phyloP scores from a whole-genome alignment of 2,329 filamentous ascomycete genomes.

The Seiridium unicorne region DNA sequence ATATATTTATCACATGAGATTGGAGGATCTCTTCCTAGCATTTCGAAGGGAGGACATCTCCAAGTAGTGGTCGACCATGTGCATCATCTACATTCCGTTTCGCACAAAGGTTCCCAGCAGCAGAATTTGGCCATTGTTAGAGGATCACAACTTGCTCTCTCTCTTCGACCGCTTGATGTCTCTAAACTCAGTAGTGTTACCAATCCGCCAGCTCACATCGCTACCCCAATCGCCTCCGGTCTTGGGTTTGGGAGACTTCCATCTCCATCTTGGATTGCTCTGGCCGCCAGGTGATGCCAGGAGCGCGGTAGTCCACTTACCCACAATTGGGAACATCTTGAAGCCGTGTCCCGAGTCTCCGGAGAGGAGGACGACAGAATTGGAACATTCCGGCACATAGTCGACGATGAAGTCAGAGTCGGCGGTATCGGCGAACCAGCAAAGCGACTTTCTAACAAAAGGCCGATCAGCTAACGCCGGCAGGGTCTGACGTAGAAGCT shows the following conservation, averaged over 20 bases:
- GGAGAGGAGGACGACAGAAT: constrained; percentile 45
- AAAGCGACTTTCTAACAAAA: constrained; percentile 55
- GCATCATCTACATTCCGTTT: not conserved
- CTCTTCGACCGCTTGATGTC: not conserved
- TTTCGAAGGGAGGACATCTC: too few relatives aligned
- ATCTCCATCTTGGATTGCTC: not conserved
- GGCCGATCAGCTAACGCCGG: constrained; percentile 36
- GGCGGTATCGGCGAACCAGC: constrained; percentile 62
- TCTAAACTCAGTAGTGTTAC: not conserved
- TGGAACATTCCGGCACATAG: constrained; percentile 48
- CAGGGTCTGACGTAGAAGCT: constrained; percentile 19
- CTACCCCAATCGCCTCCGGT: not conserved
- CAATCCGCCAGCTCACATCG: not conserved
- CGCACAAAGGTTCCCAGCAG: too few relatives aligned
- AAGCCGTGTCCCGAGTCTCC: constrained; percentile 63
- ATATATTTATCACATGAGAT: too few relatives aligned
- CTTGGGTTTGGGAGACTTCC: not conserved
- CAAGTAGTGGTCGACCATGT: not conserved
- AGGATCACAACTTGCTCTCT: not conserved
- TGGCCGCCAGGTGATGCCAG: not conserved
- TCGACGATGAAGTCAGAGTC: constrained; percentile 62
- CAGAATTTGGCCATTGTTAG: too few relatives aligned
- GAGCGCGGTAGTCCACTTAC: constrained; percentile 47
- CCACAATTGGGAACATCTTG: constrained; percentile 62
- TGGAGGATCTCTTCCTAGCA: too few relatives aligned